Percentiles rank a stretch among this genome's conserved stretches.
Conservation (phyloP, 1,139 yeast genomes). For the Hyphopichia fennica region DNA sequence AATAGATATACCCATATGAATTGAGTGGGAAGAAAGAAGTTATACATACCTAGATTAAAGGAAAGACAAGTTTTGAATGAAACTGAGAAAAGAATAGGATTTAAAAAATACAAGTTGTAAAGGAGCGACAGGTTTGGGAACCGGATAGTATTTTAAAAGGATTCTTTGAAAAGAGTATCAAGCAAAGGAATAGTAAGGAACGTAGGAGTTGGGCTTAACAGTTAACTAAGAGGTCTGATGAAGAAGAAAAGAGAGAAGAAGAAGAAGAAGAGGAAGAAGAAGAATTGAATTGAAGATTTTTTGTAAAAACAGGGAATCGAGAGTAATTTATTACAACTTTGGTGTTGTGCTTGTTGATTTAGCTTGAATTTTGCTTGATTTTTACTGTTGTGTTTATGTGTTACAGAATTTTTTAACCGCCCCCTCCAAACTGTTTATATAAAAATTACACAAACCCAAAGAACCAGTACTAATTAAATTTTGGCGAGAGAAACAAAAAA, state of each 20-base stretch:
- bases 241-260: not conserved
- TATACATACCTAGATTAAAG: constrained; percentile 1
- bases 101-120: constrained; percentile 6
- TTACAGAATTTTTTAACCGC: not conserved
- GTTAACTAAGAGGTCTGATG: not conserved
- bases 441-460: too few species aligned
- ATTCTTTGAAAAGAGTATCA: not conserved
- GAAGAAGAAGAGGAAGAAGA: not conserved
- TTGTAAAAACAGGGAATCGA: not conserved
- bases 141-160: constrained; percentile 8
- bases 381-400: too few species aligned
- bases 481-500: too few species aligned
- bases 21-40: not conserved
- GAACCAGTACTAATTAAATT: too few species aligned
- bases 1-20: not conserved
- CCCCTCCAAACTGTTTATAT: too few species aligned
- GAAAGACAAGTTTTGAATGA: not conserved
- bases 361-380: too few species aligned
- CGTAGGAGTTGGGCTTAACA: constrained; percentile 1
- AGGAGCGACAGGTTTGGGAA: constrained; percentile 13
- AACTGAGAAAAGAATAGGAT: not conserved
- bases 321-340: not conserved
- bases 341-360: not conserved
- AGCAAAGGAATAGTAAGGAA: not conserved
- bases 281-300: not conserved